Evolutionary conservation across 2,329 filamentous ascomycete genomes (phyloP).

Genomic region (Ophiostoma perfectum): DNA sequence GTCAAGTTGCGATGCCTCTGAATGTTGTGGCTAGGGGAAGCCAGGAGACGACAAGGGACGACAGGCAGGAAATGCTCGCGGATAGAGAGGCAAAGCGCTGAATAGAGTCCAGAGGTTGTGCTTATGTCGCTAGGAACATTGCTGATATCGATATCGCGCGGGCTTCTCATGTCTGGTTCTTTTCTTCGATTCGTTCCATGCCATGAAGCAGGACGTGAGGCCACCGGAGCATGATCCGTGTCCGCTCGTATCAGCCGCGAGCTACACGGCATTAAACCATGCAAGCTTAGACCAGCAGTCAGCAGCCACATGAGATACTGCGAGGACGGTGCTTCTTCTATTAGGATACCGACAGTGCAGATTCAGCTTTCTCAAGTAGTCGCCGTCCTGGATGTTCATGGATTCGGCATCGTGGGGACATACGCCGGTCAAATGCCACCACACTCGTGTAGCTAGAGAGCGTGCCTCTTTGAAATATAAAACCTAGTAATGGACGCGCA

Average conservation of each 20-base stretch:
- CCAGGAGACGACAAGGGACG: not conserved
- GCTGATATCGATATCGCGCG: not conserved
- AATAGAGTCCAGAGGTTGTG: not conserved
- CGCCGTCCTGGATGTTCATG: too few relatives aligned
- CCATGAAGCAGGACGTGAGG: not conserved
- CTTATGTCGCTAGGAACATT: not conserved
- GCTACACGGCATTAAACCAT: not conserved
- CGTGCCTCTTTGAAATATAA: too few relatives aligned
- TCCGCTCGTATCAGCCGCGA: constrained; percentile 1
- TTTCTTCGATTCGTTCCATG: not conserved
- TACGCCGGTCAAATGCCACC: too few relatives aligned
- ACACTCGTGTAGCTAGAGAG: too few relatives aligned
- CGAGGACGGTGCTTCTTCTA: not conserved
- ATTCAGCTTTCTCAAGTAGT: too few relatives aligned
- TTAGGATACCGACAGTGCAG: too few relatives aligned
- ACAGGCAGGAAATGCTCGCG: not conserved
- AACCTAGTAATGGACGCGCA: too few relatives aligned
- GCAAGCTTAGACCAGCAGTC: not conserved
- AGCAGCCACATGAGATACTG: not conserved
- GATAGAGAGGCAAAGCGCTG: not conserved
- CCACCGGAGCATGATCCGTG: not conserved
- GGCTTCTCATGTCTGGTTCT: not conserved
- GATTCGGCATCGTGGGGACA: too few relatives aligned
- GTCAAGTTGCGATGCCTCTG: not conserved
- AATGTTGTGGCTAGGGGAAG: not conserved